Evolutionary conservation across 2,329 filamentous ascomycete genomes (phyloP).

Genomic region (Pestalotiopsis sp.): DNA sequence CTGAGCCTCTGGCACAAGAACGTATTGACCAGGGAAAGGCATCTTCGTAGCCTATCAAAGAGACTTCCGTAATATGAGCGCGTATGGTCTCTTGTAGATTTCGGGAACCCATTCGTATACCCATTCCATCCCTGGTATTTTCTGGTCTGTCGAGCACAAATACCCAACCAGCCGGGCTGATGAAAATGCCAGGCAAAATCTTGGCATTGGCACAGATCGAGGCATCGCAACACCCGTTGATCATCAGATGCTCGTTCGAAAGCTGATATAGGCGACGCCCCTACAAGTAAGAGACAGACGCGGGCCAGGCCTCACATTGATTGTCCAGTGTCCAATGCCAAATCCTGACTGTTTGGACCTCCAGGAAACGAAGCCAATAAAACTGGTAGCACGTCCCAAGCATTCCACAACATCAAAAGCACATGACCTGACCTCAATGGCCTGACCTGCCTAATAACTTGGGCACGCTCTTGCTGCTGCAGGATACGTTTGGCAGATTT

Average conservation of each 20-base stretch:
- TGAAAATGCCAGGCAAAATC: neutral
- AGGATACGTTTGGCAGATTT: neutral
- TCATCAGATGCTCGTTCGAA: neutral
- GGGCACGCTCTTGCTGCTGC: neutral
- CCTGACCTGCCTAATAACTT: neutral
- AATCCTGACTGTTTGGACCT: neutral
- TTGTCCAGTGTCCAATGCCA: neutral
- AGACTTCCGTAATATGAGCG: neutral
- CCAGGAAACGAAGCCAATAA: neutral
- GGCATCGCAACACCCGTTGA: neutral
- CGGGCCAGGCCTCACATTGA: neutral
- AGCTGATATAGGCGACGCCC: neutral
- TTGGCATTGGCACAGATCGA: slow-evolving; percentile 1
- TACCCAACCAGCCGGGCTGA: neutral
- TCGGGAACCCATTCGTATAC: too few relatives aligned
- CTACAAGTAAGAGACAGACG: neutral
- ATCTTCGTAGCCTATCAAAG: neutral
- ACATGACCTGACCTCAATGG: neutral
- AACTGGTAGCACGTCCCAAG: neutral
- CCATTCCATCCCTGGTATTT: neutral
- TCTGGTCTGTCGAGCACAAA: neutral
- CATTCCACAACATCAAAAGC: neutral
- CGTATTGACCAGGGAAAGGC: neutral
- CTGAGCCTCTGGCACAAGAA: neutral
- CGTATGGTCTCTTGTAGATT: too few relatives aligned